phyloP scores from a whole-genome alignment of 176 grass and related monocot genomes.

The Phyllostachys edulis region DNA sequence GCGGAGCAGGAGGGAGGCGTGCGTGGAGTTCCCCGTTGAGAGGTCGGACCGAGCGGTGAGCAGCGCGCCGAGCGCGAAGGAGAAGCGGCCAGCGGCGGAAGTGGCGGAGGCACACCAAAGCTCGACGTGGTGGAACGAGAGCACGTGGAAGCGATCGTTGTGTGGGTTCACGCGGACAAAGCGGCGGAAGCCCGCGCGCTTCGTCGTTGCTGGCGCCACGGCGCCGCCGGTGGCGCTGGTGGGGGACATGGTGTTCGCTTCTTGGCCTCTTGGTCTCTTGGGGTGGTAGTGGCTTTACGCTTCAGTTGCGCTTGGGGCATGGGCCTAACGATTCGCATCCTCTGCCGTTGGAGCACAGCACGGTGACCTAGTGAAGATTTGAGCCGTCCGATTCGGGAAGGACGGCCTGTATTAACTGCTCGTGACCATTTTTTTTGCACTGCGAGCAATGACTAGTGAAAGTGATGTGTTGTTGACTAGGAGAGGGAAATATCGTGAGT shows the following conservation, averaged over 20 bases:
- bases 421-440: no score
- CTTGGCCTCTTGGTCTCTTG: background rate
- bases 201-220: background rate
- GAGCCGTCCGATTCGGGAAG: no score
- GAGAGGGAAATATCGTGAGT: no score
- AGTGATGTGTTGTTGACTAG: no score
- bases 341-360: no score
- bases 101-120: constrained; percentile 68
- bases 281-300: background rate
- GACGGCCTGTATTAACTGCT: no score
- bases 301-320: background rate
- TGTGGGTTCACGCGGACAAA: constrained; percentile 36
- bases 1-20: no score
- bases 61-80: constrained; percentile 68
- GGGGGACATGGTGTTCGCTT: constrained; percentile 31
- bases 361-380: no score
- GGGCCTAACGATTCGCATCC: no score
- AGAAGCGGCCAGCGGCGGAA: constrained; percentile 80
- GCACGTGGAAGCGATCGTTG: constrained; percentile 59
- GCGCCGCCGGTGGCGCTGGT: constrained; percentile 18
- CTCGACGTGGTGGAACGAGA: constrained; percentile 86
- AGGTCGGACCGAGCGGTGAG: no score
- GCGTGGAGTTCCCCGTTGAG: no score
- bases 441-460: no score
- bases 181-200: background rate